phyloP scores from a whole-genome alignment of 2,329 filamentous ascomycete genomes.

The Alternaria sp. region DNA sequence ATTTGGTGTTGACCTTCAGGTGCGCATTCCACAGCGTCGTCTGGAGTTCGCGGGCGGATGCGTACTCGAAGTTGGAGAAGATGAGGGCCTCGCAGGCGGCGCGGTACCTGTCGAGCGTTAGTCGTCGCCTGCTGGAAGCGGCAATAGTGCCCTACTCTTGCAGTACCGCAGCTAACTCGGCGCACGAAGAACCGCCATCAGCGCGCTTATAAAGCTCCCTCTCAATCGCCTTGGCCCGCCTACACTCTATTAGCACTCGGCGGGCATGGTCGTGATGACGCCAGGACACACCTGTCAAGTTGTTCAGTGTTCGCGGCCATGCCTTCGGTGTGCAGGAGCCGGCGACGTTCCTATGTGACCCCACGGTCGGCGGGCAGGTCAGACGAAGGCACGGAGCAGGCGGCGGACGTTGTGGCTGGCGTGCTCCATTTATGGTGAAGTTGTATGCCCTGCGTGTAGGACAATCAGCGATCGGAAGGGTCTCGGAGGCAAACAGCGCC shows the following conservation, averaged over 20 bases:
- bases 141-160: slow-evolving; percentile 42
- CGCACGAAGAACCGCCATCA: slow-evolving; percentile 60
- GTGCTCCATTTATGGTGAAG: slow-evolving; percentile 67
- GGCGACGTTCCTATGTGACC: slow-evolving; percentile 53
- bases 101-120: slow-evolving; percentile 66
- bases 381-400: slow-evolving; percentile 64
- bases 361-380: slow-evolving; percentile 65
- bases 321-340: slow-evolving; percentile 36
- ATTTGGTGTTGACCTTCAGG: slow-evolving; percentile 78
- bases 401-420: slow-evolving; percentile 57
- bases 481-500: slow-evolving; percentile 37
- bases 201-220: slow-evolving; percentile 60
- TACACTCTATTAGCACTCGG: slow-evolving; percentile 37
- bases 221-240: slow-evolving; percentile 59
- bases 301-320: slow-evolving; percentile 60
- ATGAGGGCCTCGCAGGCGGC: slow-evolving; percentile 75
- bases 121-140: slow-evolving; percentile 17
- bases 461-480: slow-evolving; percentile 41
- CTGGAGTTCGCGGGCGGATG: slow-evolving; percentile 71
- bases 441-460: slow-evolving; percentile 42
- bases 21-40: slow-evolving; percentile 81
- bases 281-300: slow-evolving; percentile 61
- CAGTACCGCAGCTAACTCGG: slow-evolving; percentile 58
- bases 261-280: not conserved
- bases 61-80: slow-evolving; percentile 75